A percentile compares a stretch with the other conserved stretches of the same genome.
These are phyloP conservation scores for Stagonosporopsis vannaccii DNA, from an alignment of 2,329 filamentous ascomycete genomes.

Conservation along the genomic window DNA sequence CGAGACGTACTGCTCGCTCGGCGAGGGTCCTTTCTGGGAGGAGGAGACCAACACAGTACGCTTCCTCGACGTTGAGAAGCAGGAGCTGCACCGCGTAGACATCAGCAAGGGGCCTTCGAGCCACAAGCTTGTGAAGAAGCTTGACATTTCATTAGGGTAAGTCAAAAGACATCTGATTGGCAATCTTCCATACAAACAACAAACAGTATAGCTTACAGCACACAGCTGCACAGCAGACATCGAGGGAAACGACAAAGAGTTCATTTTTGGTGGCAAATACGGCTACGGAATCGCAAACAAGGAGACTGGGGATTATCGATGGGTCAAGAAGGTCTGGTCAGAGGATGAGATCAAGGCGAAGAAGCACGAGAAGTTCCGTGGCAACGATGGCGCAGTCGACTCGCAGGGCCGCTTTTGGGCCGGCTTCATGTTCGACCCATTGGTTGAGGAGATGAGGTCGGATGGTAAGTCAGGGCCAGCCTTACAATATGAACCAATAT, in stretches of 20 bases:
- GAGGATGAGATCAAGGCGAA: conserved; percentile 55
- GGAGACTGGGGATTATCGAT: conserved; percentile 61
- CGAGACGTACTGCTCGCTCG: conserved; percentile 69
- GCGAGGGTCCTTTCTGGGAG: conserved; percentile 80
- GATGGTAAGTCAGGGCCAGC: conserved; percentile 39
- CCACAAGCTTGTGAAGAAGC: conserved; percentile 61
- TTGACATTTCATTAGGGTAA: conserved; percentile 64
- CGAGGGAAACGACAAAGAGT: conserved; percentile 69
- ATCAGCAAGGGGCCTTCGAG: conserved; percentile 69
- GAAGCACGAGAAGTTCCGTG: conserved; percentile 63
- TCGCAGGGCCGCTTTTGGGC: conserved; percentile 83
- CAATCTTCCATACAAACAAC: not conserved
- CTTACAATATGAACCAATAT: not conserved
- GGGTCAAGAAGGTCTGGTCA: conserved; percentile 65
- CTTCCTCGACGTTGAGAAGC: conserved; percentile 83
- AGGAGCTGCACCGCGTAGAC: conserved; percentile 75
- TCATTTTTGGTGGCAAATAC: conserved; percentile 81
- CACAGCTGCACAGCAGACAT: conserved; percentile 74
- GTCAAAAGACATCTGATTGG: conserved; percentile 4
- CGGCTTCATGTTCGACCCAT: conserved; percentile 84
- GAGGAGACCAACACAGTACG: conserved; percentile 69
- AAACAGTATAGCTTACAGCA: not conserved
- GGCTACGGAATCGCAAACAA: conserved; percentile 82
- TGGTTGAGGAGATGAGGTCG: conserved; percentile 61
- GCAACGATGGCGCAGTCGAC: conserved; percentile 85